Percentiles rank a stretch among this genome's conserved stretches.
Evolutionary conservation across 805 yeast genomes (phyloP).

Genomic region (Cyberlindnera mycetangii): DNA sequence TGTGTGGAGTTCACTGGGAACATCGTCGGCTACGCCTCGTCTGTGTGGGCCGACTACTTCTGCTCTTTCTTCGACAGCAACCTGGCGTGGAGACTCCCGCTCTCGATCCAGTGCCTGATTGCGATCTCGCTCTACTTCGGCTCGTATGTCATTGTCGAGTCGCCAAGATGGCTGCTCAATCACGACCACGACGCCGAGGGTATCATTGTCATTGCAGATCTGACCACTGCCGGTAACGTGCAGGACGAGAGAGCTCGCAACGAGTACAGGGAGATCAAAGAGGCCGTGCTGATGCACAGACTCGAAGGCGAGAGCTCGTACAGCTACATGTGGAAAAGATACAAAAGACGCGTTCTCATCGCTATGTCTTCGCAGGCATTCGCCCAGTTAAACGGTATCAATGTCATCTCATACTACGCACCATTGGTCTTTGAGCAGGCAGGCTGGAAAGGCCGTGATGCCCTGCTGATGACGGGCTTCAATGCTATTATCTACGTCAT

Average conservation of each 20-base stretch:
- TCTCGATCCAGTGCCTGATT: constrained; percentile 71
- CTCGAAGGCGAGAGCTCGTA: constrained; percentile 79
- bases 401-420: constrained; percentile 89
- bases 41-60: constrained; percentile 85
- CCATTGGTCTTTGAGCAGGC: constrained; percentile 93
- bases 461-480: constrained; percentile 87
- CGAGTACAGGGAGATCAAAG: constrained; percentile 81
- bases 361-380: constrained; percentile 91
- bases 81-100: constrained; percentile 75
- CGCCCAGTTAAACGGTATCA: constrained; percentile 92
- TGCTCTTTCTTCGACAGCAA: constrained; percentile 63
- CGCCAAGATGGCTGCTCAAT: constrained; percentile 88
- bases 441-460: constrained; percentile 88
- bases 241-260: constrained; percentile 63
- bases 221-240: constrained; percentile 75
- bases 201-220: constrained; percentile 75
- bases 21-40: constrained; percentile 72
- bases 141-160: constrained; percentile 75
- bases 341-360: constrained; percentile 73
- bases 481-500: constrained; percentile 57
- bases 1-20: constrained; percentile 89
- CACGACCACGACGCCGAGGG: constrained; percentile 82
- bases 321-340: constrained; percentile 69
- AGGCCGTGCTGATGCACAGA: constrained; percentile 69
- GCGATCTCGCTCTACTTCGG: constrained; percentile 70